Conservation (phyloP, 2,329 filamentous ascomycete species). For the Colletotrichum tabaci region DNA sequence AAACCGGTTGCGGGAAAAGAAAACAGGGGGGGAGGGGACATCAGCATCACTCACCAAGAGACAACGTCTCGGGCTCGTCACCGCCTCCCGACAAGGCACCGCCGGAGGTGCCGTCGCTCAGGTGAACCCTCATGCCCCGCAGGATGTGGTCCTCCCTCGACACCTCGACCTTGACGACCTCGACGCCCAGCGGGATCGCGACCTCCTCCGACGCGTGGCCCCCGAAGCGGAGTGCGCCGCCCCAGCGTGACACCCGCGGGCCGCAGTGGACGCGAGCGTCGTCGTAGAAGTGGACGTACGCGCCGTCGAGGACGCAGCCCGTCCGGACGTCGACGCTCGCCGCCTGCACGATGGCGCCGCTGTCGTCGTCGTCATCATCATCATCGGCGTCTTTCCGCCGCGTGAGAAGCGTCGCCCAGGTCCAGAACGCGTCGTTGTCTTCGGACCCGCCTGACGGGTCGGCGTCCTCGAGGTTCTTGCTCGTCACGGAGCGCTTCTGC, state of each 20-base stretch:
- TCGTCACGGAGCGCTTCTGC: conserved; percentile 48
- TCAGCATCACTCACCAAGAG: conserved; percentile 39
- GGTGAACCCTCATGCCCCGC: conserved; percentile 46
- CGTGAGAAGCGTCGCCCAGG: conserved; percentile 53
- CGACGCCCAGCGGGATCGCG: conserved; percentile 44
- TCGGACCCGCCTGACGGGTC: not conserved
- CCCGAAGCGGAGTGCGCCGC: conserved; percentile 47
- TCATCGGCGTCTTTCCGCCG: conserved; percentile 37
- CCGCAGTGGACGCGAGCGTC: conserved; percentile 61
- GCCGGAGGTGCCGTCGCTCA: conserved; percentile 44
- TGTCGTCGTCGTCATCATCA: conserved; percentile 43
- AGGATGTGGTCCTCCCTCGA: conserved; percentile 33
- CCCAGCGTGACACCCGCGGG: conserved; percentile 44
- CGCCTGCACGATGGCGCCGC: conserved; percentile 55
- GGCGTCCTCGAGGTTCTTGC: conserved; percentile 10
- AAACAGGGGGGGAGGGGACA: not conserved
- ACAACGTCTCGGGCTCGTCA: conserved; percentile 36
- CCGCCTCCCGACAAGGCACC: conserved; percentile 41
- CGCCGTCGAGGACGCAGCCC: conserved; percentile 61
- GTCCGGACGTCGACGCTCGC: conserved; percentile 61
- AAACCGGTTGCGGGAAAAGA: not conserved
- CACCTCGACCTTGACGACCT: conserved; percentile 52
- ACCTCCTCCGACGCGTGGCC: conserved; percentile 50
- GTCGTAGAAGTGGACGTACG: conserved; percentile 61
- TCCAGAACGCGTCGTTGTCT: conserved; percentile 42